These are phyloP conservation scores for Kwoniella dendrophila DNA, from an alignment of 768 basidiomycete species.

Conservation along the genomic window DNA sequence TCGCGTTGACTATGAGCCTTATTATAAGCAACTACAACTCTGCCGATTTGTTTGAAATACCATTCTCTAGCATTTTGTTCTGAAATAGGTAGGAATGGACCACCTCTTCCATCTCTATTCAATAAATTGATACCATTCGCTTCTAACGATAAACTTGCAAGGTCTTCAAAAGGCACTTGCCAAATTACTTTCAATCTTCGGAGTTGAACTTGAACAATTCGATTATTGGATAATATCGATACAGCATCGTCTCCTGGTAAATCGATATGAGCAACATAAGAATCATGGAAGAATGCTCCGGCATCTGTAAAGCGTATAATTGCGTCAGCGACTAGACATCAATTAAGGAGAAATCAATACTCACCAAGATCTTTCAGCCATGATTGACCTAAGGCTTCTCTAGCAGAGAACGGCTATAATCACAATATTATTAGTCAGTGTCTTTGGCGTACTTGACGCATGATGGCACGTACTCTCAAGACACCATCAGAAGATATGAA, in stretches of 20 bases:
- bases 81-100: constrained; percentile 59
- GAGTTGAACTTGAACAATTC: constrained; percentile 81
- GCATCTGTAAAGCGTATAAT: constrained; percentile 14
- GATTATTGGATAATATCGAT: constrained; percentile 68
- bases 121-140: constrained; percentile 82
- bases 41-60: constrained; percentile 58
- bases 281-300: constrained; percentile 78
- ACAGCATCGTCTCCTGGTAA: constrained; percentile 72
- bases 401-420: constrained; percentile 76
- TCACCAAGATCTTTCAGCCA: constrained; percentile 88
- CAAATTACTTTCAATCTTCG: constrained; percentile 82
- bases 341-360: not conserved
- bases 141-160: constrained; percentile 85
- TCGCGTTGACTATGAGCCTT: constrained; percentile 45
- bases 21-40: constrained; percentile 51
- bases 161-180: constrained; percentile 84
- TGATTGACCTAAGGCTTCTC: constrained; percentile 90
- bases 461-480: constrained; percentile 66
- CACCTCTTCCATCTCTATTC: constrained; percentile 64
- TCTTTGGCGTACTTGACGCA: not conserved
- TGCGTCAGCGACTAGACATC: constrained; percentile 2
- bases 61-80: constrained; percentile 54
- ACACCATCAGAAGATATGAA: constrained; percentile 85
- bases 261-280: constrained; percentile 88
- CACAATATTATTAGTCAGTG: not conserved